A percentile compares a stretch with the other conserved stretches of the same genome.
Evolutionary conservation across 176 grass and related monocot species (phyloP).

Genomic region (Juncus inflexus): DNA sequence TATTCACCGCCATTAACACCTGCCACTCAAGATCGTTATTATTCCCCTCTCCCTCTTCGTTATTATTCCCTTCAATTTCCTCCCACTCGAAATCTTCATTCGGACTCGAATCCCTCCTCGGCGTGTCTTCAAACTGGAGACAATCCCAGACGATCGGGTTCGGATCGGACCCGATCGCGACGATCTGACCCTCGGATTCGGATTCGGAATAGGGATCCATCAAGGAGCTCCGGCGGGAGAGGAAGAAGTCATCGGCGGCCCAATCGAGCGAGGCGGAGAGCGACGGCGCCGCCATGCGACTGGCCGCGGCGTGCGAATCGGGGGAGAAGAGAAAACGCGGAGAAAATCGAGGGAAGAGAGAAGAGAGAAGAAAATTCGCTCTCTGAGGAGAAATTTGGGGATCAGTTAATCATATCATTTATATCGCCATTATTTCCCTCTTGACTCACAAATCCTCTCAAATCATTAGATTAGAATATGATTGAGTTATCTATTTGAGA

Average conservation of each 20-base stretch:
- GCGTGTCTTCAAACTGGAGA: conserved; percentile 45
- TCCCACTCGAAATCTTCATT: conserved; percentile 74
- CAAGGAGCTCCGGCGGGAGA: conserved; percentile 23
- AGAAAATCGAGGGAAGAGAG: conserved; percentile 29
- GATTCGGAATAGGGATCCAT: conserved; percentile 3
- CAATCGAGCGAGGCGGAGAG: conserved; percentile 33
- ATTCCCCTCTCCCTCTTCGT: conserved; percentile 42
- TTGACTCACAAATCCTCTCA: background rate
- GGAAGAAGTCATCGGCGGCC: conserved; percentile 43
- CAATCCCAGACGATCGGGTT: conserved; percentile 57
- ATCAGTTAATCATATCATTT: background rate
- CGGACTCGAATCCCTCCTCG: conserved; percentile 30
- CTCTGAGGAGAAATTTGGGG: conserved; percentile 22
- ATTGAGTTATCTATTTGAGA: no score
- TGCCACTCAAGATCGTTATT: conserved; percentile 62
- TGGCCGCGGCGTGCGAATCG: background rate
- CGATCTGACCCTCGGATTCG: conserved; percentile 54
- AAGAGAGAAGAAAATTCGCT: conserved; percentile 32
- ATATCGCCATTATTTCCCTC: background rate
- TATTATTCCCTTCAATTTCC: conserved; percentile 41
- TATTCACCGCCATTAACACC: conserved; percentile 41
- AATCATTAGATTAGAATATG: no score
- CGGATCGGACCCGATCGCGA: conserved; percentile 36
- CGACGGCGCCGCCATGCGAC: conserved; percentile 14
- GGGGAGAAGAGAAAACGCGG: conserved; percentile 12